A percentile compares a stretch with the other conserved stretches of the same genome.
Evolutionary conservation across 495 filamentous ascomycete genomes (phyloP).

Genomic region (Ascodesmis nigricans): DNA sequence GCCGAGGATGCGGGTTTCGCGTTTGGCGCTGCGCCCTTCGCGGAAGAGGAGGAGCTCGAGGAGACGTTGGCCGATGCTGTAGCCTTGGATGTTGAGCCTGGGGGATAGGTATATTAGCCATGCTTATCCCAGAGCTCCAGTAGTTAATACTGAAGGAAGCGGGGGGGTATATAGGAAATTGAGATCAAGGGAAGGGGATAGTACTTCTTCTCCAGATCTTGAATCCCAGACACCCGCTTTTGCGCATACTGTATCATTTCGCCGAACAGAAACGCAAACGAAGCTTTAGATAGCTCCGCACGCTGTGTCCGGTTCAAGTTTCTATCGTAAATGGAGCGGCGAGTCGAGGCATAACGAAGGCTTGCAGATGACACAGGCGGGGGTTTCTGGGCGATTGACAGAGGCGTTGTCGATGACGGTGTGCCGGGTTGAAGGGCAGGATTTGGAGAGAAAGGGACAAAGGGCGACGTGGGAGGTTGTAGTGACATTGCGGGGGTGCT

Average conservation of each 20-base stretch:
- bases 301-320: slow-evolving; percentile 73
- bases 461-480: slow-evolving; percentile 8
- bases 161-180: slow-evolving; percentile 2
- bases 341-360: slow-evolving; percentile 82
- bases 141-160: not conserved
- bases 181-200: slow-evolving; percentile 3
- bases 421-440: slow-evolving; percentile 18
- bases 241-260: slow-evolving; percentile 97
- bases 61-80: slow-evolving; percentile 79
- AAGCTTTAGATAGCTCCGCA: slow-evolving; percentile 68
- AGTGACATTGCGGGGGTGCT: slow-evolving; percentile 1
- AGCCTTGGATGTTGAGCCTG: slow-evolving; percentile 84
- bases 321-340: slow-evolving; percentile 95
- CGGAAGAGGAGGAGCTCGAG: slow-evolving; percentile 85
- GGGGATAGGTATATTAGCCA: not conserved
- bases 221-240: slow-evolving; percentile 66
- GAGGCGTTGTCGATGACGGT: slow-evolving; percentile 15
- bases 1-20: slow-evolving; percentile 70
- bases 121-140: not conserved
- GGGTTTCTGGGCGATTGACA: slow-evolving; percentile 11
- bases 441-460: slow-evolving; percentile 20
- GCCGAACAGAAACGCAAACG: slow-evolving; percentile 85
- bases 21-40: slow-evolving; percentile 41
- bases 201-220: slow-evolving; percentile 79
- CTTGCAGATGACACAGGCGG: slow-evolving; percentile 26